Evolutionary conservation across 1,284 basidiomycete genomes (phyloP).

Genomic region (Caloboletus inedulis): DNA sequence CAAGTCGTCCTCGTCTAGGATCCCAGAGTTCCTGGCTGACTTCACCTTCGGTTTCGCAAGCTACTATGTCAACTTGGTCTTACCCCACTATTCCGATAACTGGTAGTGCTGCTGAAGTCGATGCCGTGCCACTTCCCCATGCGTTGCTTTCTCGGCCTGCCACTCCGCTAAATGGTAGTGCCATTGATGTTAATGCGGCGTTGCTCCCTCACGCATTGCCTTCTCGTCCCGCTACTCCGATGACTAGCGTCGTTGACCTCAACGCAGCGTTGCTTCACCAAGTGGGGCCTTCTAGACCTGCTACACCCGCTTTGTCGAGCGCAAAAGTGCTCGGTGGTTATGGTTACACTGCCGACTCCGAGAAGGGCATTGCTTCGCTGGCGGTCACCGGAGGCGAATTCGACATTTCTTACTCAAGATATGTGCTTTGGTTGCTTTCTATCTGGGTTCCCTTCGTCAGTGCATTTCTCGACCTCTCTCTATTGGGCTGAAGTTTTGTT

Average conservation of each 20-base stretch:
- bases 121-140: conserved; percentile 39
- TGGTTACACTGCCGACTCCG: conserved; percentile 47
- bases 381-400: conserved; percentile 45
- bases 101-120: conserved; percentile 40
- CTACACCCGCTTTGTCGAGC: conserved; percentile 51
- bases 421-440: conserved; percentile 57
- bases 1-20: conserved; percentile 45
- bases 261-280: conserved; percentile 40
- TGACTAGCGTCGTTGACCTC: conserved; percentile 37
- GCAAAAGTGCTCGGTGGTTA: conserved; percentile 64
- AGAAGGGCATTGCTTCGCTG: conserved; percentile 49
- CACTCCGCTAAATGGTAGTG: conserved; percentile 38
- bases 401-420: conserved; percentile 52
- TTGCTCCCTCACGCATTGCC: conserved; percentile 37
- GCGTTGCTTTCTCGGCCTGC: conserved; percentile 27
- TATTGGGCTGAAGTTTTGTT: conserved; percentile 2
- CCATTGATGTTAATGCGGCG: conserved; percentile 41
- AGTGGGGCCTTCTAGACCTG: conserved; percentile 41
- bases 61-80: conserved; percentile 62
- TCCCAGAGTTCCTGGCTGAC: conserved; percentile 72
- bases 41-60: conserved; percentile 54
- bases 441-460: conserved; percentile 68
- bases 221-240: conserved; percentile 5
- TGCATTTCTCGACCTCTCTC: conserved; percentile 9
- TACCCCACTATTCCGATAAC: conserved; percentile 49